Evolutionary conservation across 441 rosid species (phyloP), one percentile per base, ranked within the genome.

Genomic region (Gossypium schwendimanii): DNA sequence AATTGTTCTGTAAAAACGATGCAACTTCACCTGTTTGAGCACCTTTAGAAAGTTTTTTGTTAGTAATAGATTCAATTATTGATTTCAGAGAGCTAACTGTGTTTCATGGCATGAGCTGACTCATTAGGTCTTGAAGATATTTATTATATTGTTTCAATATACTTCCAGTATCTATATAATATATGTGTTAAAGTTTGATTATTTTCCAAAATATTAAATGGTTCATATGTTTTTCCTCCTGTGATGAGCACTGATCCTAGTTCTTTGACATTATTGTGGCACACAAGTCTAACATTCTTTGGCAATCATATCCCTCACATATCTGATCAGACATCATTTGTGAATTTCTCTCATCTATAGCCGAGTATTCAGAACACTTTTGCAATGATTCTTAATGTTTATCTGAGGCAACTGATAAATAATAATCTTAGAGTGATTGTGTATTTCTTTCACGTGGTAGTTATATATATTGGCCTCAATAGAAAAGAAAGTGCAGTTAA

Each of bases 111-210:
- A 17, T 15, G 53, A 1, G 50, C 61, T 0, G 31, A 45, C 17
- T 63, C 52, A 69, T 69, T 57, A 53, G 62, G 41, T 61, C 59
- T 41, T 76, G 71, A 50, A 50, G 44, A 15, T 64, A 61, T 69
- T 41, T 61, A 18, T 59, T 73, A 44, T 17, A 14, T 60, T 53
- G 49, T 52, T 60, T 14, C 31, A 44, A 57, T 33, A 7, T 18
- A 7, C 70, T 47, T 75, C 77, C 26, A 49, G 72, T 55, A 73
- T 31, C 41, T 75, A 50, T 50, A 23, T 45, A 72, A 50, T 70
- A 50, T 69, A 12, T 24, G 21, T 18, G 14, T 47, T 6, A 59
- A 44, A 23, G 39, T 33, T 44, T 45, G 24, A 41, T 44, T 26
- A 24, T 9, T 24, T 52, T 67, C 47, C 64, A 14, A 45, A n/a